phyloP scores from a whole-genome alignment of 805 yeast species.

The Pichia ethanolica region DNA sequence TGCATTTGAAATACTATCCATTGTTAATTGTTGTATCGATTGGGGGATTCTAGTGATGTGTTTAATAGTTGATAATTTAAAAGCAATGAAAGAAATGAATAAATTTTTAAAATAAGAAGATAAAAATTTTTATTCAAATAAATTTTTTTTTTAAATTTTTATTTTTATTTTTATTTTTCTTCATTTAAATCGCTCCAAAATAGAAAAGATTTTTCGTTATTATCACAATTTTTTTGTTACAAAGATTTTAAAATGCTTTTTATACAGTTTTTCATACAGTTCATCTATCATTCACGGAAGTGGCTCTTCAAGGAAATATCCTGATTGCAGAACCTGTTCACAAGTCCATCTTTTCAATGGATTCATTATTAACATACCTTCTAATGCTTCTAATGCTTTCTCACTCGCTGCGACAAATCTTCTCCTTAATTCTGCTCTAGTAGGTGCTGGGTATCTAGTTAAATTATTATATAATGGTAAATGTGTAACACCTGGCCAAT shows the following conservation, averaged over 20 bases:
- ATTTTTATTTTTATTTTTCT: no score
- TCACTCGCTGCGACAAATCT: conserved; percentile 90
- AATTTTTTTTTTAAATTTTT: no score
- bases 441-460: conserved; percentile 75
- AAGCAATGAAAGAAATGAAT: no score
- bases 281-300: no score
- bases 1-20: conserved; percentile 7
- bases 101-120: background rate
- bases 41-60: background rate
- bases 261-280: no score
- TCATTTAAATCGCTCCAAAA: no score
- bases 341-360: conserved; percentile 70
- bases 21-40: background rate
- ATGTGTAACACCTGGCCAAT: conserved; percentile 84
- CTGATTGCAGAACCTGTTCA: conserved; percentile 53
- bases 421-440: conserved; percentile 68
- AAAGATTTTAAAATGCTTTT: no score
- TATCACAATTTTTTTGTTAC: no score
- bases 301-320: conserved; percentile 71
- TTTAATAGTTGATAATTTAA: no score
- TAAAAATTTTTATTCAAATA: no score
- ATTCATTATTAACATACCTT: conserved; percentile 64
- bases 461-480: conserved; percentile 71
- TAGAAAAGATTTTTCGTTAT: no score
- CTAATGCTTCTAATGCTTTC: conserved; percentile 67